Percentiles rank a stretch among this genome's conserved stretches.
These are phyloP conservation scores for Dictyostelium brefeldianum DNA, from an alignment of 78 protist genomes.

Conservation along the genomic window DNA sequence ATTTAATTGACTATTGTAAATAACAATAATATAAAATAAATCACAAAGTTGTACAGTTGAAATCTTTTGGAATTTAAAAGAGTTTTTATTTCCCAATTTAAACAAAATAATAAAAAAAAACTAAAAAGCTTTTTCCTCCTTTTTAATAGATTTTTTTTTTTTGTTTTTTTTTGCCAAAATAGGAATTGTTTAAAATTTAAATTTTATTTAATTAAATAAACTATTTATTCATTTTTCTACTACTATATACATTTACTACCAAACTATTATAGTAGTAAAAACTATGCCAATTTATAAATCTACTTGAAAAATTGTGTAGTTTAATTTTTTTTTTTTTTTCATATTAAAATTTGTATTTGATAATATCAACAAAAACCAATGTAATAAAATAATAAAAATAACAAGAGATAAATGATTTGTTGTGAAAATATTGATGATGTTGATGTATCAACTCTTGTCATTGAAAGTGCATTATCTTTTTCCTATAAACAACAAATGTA, in stretches of 20 bases:
- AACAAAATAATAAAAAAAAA: not conserved
- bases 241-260: no score
- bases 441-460: constrained; percentile 4
- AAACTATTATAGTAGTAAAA: no score
- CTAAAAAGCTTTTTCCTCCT: not conserved
- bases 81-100: no score
- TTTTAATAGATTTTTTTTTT: no score
- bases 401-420: constrained; percentile 2
- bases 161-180: no score
- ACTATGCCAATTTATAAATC: no score
- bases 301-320: not conserved
- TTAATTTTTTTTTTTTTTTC: not conserved
- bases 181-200: not conserved
- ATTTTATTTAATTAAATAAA: no score
- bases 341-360: not conserved
- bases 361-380: not conserved
- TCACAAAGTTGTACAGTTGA: not conserved
- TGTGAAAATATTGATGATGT: constrained; percentile 2
- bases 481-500: not conserved
- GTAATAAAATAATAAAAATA: constrained; percentile 5
- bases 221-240: no score
- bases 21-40: not conserved
- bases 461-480: constrained; percentile 7
- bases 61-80: no score
- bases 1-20: not conserved